Conservation (phyloP, 441 rosid species). For the Biscutella auriculata region DNA sequence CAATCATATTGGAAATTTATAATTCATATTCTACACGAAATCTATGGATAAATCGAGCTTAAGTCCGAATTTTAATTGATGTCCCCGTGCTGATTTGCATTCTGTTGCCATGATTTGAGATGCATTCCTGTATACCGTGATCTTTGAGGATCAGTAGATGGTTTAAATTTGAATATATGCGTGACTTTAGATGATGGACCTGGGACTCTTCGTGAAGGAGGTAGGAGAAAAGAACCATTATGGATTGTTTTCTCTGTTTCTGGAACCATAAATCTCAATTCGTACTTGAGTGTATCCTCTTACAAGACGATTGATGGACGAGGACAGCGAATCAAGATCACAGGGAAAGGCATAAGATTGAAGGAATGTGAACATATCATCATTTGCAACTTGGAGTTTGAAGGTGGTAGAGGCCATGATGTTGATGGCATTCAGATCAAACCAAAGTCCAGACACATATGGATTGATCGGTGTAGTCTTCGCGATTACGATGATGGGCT, state of each 20-base stretch:
- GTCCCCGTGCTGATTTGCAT: background rate
- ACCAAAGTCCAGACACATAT: conserved; percentile 50
- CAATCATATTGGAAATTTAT: background rate
- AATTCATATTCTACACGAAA: background rate
- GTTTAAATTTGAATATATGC: too few species aligned
- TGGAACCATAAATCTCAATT: conserved; percentile 40
- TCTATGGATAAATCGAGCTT: background rate
- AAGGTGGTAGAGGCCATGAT: conserved; percentile 65
- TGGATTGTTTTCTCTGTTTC: conserved; percentile 57
- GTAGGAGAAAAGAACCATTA: conserved; percentile 39
- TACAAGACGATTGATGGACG: conserved; percentile 56
- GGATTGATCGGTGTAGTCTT: conserved; percentile 59
- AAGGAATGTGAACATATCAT: conserved; percentile 57
- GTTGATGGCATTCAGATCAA: conserved; percentile 62
- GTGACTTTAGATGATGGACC: conserved; percentile 53
- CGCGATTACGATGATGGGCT: conserved; percentile 53
- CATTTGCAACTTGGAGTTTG: conserved; percentile 48
- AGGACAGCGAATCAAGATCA: conserved; percentile 45
- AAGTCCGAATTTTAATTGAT: background rate
- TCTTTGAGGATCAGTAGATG: too few species aligned
- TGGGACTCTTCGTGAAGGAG: conserved; percentile 50
- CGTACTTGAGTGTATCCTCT: conserved; percentile 45
- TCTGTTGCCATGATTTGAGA: background rate
- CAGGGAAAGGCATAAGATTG: conserved; percentile 43
- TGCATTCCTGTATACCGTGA: too few species aligned